phyloP scores from a whole-genome alignment of 306 rosid species.

The Purshia tridentata region DNA sequence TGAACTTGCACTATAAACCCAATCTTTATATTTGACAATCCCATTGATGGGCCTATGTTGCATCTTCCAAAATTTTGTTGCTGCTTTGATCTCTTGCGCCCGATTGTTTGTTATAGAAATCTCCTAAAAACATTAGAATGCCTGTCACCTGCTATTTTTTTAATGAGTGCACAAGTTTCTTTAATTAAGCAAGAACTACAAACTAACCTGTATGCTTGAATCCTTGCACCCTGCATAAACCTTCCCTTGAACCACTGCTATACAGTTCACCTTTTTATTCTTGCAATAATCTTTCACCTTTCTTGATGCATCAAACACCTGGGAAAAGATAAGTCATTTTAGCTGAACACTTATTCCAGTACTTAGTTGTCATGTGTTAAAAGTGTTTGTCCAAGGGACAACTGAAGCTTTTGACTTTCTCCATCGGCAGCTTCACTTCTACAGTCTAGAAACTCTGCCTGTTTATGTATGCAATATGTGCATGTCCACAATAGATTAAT shows the following conservation, averaged over 20 bases:
- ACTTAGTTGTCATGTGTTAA: neutral
- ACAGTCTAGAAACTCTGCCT: no score
- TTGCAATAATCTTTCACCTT: slow-evolving; percentile 40
- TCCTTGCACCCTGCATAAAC: slow-evolving; percentile 68
- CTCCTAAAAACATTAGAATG: slow-evolving; percentile 44
- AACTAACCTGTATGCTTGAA: slow-evolving; percentile 73
- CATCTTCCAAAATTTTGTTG: slow-evolving; percentile 65
- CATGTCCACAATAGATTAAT: neutral
- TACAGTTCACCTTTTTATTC: slow-evolving; percentile 54
- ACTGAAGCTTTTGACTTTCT: neutral
- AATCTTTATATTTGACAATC: slow-evolving; percentile 56
- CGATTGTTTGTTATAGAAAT: slow-evolving; percentile 51
- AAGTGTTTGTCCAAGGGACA: neutral
- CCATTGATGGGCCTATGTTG: slow-evolving; percentile 57
- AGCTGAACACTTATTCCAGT: neutral
- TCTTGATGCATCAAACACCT: slow-evolving; percentile 57
- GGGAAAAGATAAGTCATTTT: slow-evolving; percentile 18
- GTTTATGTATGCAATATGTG: neutral
- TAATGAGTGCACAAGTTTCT: slow-evolving; percentile 10
- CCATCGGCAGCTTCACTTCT: neutral
- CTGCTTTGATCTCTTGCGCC: slow-evolving; percentile 67
- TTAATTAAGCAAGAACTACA: slow-evolving; percentile 1
- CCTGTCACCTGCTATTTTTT: slow-evolving; percentile 17
- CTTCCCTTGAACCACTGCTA: slow-evolving; percentile 56
- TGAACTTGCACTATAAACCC: slow-evolving; percentile 66